Percentiles rank a stretch among this genome's conserved stretches.
phyloP scores from a whole-genome alignment of 495 filamentous ascomycete genomes.

The Neurospora sp. region DNA sequence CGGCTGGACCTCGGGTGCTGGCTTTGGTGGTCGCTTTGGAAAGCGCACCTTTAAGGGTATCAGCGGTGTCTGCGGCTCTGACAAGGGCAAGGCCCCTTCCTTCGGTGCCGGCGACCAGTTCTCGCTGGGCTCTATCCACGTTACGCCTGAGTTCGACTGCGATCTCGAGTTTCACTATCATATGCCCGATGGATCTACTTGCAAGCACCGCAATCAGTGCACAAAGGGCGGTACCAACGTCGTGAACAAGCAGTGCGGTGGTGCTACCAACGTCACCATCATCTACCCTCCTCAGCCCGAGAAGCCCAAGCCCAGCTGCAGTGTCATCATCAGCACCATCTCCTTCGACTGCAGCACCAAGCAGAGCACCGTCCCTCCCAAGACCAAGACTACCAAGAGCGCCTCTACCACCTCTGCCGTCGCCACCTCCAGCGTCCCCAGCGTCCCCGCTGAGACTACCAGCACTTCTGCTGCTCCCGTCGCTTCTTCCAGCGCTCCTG shows the following conservation, averaged over 20 bases:
- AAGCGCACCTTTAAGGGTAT: conserved; percentile 52
- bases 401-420: conserved; percentile 10
- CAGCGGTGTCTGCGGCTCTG: conserved; percentile 41
- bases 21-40: conserved; percentile 37
- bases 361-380: conserved; percentile 24
- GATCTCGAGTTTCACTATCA: conserved; percentile 74
- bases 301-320: conserved; percentile 45
- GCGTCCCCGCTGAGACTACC: not conserved
- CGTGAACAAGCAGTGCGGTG: conserved; percentile 81
- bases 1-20: conserved; percentile 56
- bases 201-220: conserved; percentile 63
- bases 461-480: conserved; percentile 8
- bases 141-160: conserved; percentile 61
- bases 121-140: conserved; percentile 62
- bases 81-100: conserved; percentile 41
- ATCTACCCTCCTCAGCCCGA: conserved; percentile 52
- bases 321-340: conserved; percentile 65
- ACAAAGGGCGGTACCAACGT: conserved; percentile 53
- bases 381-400: conserved; percentile 15
- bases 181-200: conserved; percentile 69
- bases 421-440: conserved; percentile 4
- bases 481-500: conserved; percentile 9
- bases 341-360: conserved; percentile 67
- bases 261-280: conserved; percentile 69
- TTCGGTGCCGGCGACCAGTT: conserved; percentile 53